Base-by-base conservation (phyloP, 768 basidiomycete species). In the Lactarius akahatsu region DNA sequence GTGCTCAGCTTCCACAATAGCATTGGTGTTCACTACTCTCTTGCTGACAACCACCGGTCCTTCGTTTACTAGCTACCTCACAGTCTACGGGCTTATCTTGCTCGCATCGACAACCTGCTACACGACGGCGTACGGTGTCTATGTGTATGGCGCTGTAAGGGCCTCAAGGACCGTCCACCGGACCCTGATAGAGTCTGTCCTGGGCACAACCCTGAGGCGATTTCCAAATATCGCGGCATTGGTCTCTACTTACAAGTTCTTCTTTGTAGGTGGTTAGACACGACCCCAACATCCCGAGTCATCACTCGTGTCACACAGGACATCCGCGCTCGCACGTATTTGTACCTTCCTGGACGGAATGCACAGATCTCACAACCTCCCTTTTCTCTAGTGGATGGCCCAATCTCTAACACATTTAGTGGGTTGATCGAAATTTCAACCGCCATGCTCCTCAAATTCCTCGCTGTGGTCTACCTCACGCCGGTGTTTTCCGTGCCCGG, bases 231-330 rank as follows among this genome's bases (percentile, higher is more conserved):
- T 28, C 41, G 4, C 9, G 13, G 9, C 26, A 30, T n/a, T 11
- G 5, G 16, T 15, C 30, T 15, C 11, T 18, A 34, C 32, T 38
- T 4, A 55, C 57, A 28, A 55, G 18, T 10, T 40, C 43, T 13
- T 50, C 30, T 7, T 34, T 64, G 40, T 30, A 81, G 83, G 65
- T 84, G 81, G 80, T 75, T 85, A 10, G 83, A 85, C 67, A 78
- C 73, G 8, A 82, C 81, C 1, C 83, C 83, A 0, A 78, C 78
- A 0, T 82, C 82, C n/a, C 83, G 89, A 5, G 83, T 91, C 59
- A 84, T 89, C 50, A 78, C 86, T 34, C 80, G 88, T 59, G 85
- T 85, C 73, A 90, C 88, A 1, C 83, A 87, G 62, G 89, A 90
- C 72, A 87, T 89, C 26, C 77, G 76, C 60, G 72, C 76, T 16